These are phyloP conservation scores for Citrus reticulata DNA, from an alignment of 345 rosid species.

Conservation along the genomic window DNA sequence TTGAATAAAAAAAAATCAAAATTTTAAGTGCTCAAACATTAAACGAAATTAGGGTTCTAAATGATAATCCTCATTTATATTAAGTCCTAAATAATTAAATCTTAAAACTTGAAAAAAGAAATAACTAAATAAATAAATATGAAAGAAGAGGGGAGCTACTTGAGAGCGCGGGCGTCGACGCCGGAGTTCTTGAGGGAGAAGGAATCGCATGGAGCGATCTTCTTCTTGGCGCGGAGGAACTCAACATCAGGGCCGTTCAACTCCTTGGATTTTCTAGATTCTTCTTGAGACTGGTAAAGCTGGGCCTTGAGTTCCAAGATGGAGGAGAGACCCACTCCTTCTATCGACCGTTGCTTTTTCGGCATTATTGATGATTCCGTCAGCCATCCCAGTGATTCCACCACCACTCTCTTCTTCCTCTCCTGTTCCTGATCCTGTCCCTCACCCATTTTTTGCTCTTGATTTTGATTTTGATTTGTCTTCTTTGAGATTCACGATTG, in stretches of 20 bases:
- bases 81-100: not conserved
- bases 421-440: conserved; percentile 50
- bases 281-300: conserved; percentile 84
- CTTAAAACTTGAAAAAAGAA: not conserved
- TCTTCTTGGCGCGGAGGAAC: conserved; percentile 80
- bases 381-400: conserved; percentile 93
- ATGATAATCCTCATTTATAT: not conserved
- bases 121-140: not conserved
- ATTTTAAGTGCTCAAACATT: not conserved
- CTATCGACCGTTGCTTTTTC: conserved; percentile 77
- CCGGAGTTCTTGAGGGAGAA: conserved; percentile 75
- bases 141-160: conserved; percentile 28
- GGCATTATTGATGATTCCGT: conserved; percentile 93
- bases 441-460: conserved; percentile 24
- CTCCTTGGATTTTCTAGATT: conserved; percentile 63
- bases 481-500: not conserved
- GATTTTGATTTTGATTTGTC: not conserved
- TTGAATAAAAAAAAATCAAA: not conserved
- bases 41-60: not conserved
- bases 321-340: conserved; percentile 86
- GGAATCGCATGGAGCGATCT: conserved; percentile 38
- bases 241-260: conserved; percentile 47
- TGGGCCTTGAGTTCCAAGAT: conserved; percentile 89
- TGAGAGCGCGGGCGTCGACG: conserved; percentile 69
- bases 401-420: conserved; percentile 57